These are phyloP conservation scores for Exophiala phaeomuriformis DNA, from an alignment of 2,329 filamentous ascomycete genomes.

Conservation along the genomic window DNA sequence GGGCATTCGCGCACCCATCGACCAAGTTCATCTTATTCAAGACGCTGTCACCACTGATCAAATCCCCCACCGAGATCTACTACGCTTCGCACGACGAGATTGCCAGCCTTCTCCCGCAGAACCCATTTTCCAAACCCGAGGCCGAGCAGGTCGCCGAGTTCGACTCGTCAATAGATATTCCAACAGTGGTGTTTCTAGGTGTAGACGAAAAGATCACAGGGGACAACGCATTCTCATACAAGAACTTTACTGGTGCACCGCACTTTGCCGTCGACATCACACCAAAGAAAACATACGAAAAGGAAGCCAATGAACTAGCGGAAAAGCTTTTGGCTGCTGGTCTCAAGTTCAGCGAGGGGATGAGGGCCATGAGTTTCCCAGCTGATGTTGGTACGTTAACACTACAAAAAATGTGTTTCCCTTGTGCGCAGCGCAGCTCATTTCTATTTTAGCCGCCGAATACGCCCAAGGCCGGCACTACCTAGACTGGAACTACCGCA, in stretches of 20 bases:
- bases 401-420: neutral
- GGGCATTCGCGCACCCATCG: slow-evolving; percentile 42
- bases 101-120: slow-evolving; percentile 58
- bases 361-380: slow-evolving; percentile 54
- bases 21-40: slow-evolving; percentile 68
- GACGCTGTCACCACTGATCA: slow-evolving; percentile 65
- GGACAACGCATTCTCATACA: slow-evolving; percentile 39
- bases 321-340: slow-evolving; percentile 54
- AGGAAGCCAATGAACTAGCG: slow-evolving; percentile 56
- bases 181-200: slow-evolving; percentile 77
- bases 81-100: slow-evolving; percentile 65
- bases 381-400: slow-evolving; percentile 52
- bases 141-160: slow-evolving; percentile 64
- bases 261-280: slow-evolving; percentile 90
- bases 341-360: slow-evolving; percentile 58
- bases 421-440: neutral
- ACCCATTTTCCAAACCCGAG: slow-evolving; percentile 65
- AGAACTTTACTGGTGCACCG: slow-evolving; percentile 66
- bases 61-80: slow-evolving; percentile 54
- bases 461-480: slow-evolving; percentile 83
- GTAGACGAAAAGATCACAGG: slow-evolving; percentile 57
- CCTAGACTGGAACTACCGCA: slow-evolving; percentile 89
- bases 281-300: slow-evolving; percentile 56
- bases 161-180: slow-evolving; percentile 60
- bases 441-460: slow-evolving; percentile 60